Evolutionary conservation across 2,329 filamentous ascomycete genomes (phyloP), one percentile per base, ranked within the genome.

Genomic region (Zasmidium angulare): DNA sequence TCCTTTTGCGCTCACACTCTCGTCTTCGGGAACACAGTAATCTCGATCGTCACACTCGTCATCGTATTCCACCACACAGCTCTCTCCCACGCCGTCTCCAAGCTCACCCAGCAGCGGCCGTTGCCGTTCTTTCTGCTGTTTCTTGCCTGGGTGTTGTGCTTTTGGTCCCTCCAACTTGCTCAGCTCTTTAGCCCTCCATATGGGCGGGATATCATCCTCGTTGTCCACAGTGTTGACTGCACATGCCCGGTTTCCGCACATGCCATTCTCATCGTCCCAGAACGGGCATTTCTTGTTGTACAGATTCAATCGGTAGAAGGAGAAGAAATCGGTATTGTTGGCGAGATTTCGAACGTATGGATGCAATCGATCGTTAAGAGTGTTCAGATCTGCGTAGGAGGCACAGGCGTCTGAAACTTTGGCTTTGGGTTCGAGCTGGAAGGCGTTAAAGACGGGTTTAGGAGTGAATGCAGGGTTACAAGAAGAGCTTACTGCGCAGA

Each of bases 161-260:
- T 89, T 89, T 3, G 93, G 93, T 0, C 95, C 95, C 72, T 96
- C 88, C 2, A 99, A 81, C 77, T 96, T 97, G 68, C 93, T 91
- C 49, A 99, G 82, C 76, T 96, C 91, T 74, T 92, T 89, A 19
- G 93, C 89, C 48, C 93, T 87, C 95, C 95, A 99, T 62, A 96
- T 89, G 65, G 85, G 80, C 9, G 95, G 95, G 56, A 99, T 92
- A 65, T 98, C 93, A 63, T 96, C 89, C 76, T 99, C 93, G 65
- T 96, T 93, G 56, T 98, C 93, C 61, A 98, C 83, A 0, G 93
- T 98, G 72, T 95, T 92, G 19, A 99, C 95, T 11, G 93, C 90
- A 74, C 95, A 99, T 20, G 93, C 95, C 68, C 96, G 92, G 77
- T 99, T 99, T 65, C 93, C 95, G 76, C 95, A 99, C 83, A 97